A percentile compares a stretch with the other conserved stretches of the same genome.
Conservation (phyloP, 2,329 filamentous ascomycete genomes). For the Gnomoniopsis smithogilvyi region DNA sequence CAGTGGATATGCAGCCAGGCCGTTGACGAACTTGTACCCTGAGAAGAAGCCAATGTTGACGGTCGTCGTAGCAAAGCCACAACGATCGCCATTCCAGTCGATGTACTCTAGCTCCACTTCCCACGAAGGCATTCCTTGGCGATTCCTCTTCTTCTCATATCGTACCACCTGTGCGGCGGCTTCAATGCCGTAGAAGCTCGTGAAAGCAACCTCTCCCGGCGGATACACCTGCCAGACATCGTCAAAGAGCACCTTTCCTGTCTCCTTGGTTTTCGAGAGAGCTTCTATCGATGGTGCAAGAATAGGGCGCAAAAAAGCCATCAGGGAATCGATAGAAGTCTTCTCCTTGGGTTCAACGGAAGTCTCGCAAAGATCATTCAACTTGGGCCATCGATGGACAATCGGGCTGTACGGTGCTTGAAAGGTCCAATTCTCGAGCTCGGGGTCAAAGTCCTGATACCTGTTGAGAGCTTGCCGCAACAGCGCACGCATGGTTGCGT, state of each 20-base stretch:
- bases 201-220: slow-evolving; percentile 29
- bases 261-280: slow-evolving; percentile 24
- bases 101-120: slow-evolving; percentile 30
- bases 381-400: slow-evolving; percentile 32
- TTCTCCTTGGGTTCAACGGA: slow-evolving; percentile 3
- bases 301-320: slow-evolving; percentile 30
- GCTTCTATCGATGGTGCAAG: slow-evolving; percentile 25
- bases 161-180: slow-evolving; percentile 32
- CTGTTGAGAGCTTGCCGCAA: slow-evolving; percentile 27
- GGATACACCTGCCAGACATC: slow-evolving; percentile 35
- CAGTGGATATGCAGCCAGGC: slow-evolving; percentile 28
- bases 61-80: slow-evolving; percentile 25
- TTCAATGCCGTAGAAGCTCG: slow-evolving; percentile 32
- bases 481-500: slow-evolving; percentile 27
- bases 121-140: slow-evolving; percentile 21
- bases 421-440: slow-evolving; percentile 31
- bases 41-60: slow-evolving; percentile 25
- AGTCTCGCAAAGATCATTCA: slow-evolving; percentile 19
- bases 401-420: slow-evolving; percentile 29
- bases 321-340: slow-evolving; percentile 19
- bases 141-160: slow-evolving; percentile 21
- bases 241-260: slow-evolving; percentile 28
- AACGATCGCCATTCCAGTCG: slow-evolving; percentile 33
- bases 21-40: slow-evolving; percentile 25
- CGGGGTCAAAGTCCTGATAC: slow-evolving; percentile 33